Evolutionary conservation across 1,139 yeast species (phyloP).

Genomic region (Nakaseomyces bracarensis): DNA sequence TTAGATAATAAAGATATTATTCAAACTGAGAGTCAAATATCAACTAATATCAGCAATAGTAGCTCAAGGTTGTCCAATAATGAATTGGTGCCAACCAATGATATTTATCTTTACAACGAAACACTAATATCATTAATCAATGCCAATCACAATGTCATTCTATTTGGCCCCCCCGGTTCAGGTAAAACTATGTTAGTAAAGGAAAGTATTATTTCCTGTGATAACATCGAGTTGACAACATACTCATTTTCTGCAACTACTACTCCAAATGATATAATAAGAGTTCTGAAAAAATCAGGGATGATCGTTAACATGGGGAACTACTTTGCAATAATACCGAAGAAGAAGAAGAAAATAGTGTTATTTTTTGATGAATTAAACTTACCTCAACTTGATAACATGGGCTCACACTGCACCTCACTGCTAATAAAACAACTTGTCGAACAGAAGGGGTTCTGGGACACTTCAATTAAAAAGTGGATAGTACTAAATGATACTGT

Average conservation of each 20-base stretch:
- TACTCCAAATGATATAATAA: conserved; percentile 51
- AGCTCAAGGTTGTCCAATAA: no score
- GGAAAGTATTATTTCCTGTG: conserved; percentile 54
- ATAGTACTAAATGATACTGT: conserved; percentile 57
- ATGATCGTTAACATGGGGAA: conserved; percentile 45
- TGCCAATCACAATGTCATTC: conserved; percentile 53
- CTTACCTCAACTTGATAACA: conserved; percentile 65
- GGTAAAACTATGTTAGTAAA: conserved; percentile 92
- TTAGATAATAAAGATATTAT: neutral
- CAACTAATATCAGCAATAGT: neutral
- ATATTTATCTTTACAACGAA: conserved; percentile 62
- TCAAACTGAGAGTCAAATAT: neutral
- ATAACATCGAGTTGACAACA: conserved; percentile 53
- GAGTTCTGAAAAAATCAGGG: conserved; percentile 67
- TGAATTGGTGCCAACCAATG: conserved; percentile 69
- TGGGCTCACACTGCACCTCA: conserved; percentile 71
- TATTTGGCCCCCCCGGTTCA: conserved; percentile 97
- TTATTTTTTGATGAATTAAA: conserved; percentile 91
- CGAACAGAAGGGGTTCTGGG: conserved; percentile 76
- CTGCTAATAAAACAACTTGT: conserved; percentile 68
- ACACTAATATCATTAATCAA: conserved; percentile 50
- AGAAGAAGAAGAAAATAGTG: conserved; percentile 65
- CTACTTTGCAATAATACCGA: conserved; percentile 54
- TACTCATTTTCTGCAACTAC: conserved; percentile 84
- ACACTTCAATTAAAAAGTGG: conserved; percentile 53